Conservation (phyloP, 148 eudicot genomes). For the Persicaria maculosa region DNA sequence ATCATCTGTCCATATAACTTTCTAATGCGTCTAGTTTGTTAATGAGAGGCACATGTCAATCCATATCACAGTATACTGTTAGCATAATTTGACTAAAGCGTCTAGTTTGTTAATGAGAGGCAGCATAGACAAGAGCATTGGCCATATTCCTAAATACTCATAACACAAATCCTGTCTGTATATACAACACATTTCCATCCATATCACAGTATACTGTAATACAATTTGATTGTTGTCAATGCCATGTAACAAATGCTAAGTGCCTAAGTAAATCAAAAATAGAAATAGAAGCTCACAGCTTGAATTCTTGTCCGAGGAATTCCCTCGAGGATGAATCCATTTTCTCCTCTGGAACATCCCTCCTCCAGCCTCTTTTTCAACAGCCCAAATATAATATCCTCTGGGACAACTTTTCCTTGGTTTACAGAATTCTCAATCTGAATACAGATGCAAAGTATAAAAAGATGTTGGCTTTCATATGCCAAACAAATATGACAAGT, state of each 20-base stretch:
- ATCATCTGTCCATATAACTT: not conserved
- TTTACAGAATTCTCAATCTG: slow-evolving; percentile 76
- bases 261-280: not conserved
- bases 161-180: not conserved
- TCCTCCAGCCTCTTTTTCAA: slow-evolving; percentile 80
- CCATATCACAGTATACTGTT: no score
- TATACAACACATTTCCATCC: not conserved
- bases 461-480: not conserved
- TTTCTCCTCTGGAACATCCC: slow-evolving; percentile 62
- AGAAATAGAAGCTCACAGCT: slow-evolving; percentile 60
- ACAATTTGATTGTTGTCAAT: not conserved
- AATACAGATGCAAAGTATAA: slow-evolving; percentile 1
- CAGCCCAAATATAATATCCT: slow-evolving; percentile 75
- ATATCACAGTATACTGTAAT: not conserved
- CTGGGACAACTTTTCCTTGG: slow-evolving; percentile 78
- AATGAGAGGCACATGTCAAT: no score
- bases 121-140: not conserved
- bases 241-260: not conserved
- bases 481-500: not conserved
- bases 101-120: not conserved
- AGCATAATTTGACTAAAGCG: no score
- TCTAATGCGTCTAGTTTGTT: not conserved
- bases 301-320: slow-evolving; percentile 72
- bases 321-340: slow-evolving; percentile 90
- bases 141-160: not conserved